phyloP scores from a whole-genome alignment of 2,329 filamentous ascomycete genomes.

The Cytospora mali region DNA sequence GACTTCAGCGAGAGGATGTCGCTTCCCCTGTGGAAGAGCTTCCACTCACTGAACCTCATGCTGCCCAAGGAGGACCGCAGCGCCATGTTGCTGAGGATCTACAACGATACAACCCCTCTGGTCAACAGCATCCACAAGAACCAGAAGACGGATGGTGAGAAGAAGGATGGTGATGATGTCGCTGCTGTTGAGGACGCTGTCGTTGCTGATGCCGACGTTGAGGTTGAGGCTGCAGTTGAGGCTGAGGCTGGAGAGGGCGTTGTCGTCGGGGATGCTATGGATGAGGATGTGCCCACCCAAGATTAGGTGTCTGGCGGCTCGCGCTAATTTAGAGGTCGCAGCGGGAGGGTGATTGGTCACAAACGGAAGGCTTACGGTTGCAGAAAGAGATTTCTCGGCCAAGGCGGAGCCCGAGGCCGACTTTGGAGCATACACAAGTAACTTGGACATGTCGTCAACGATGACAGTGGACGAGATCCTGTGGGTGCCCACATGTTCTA shows the following conservation, averaged over 20 bases:
- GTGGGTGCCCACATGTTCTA: neutral
- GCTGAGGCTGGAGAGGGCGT: constrained; percentile 7
- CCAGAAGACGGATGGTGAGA: constrained; percentile 44
- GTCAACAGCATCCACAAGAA: constrained; percentile 67
- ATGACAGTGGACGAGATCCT: neutral
- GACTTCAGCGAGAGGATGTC: constrained; percentile 77
- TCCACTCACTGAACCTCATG: constrained; percentile 94
- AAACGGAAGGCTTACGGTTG: too few relatives aligned
- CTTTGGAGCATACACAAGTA: neutral
- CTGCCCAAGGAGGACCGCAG: constrained; percentile 94
- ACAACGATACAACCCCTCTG: constrained; percentile 83
- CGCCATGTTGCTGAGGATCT: constrained; percentile 89
- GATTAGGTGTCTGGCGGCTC: neutral
- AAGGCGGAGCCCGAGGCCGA: neutral
- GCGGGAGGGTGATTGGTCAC: neutral
- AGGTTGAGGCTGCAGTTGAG: constrained; percentile 1
- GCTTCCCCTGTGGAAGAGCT: constrained; percentile 90
- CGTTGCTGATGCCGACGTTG: constrained; percentile 7
- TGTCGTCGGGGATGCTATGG: constrained; percentile 7
- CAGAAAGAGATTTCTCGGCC: neutral
- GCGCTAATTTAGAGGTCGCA: neutral
- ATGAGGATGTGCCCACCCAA: constrained; percentile 8
- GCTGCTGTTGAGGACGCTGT: constrained; percentile 41
- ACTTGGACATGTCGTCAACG: neutral
- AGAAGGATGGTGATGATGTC: constrained; percentile 35